phyloP scores from a whole-genome alignment of 2,329 filamentous ascomycete species.

The Drechmeria coniospora region DNA sequence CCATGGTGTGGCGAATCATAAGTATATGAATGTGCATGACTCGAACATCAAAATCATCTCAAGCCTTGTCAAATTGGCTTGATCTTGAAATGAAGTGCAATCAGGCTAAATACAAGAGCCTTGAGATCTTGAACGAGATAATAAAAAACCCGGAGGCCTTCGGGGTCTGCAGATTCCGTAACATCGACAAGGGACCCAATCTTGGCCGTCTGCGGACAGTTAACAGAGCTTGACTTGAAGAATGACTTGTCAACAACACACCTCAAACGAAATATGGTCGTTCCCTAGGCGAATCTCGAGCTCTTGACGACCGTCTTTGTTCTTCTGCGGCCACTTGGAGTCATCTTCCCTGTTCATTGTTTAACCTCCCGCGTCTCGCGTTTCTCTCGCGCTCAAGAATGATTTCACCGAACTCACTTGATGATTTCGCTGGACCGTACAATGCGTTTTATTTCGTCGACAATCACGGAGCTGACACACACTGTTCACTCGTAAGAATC shows the following conservation, averaged over 20 bases:
- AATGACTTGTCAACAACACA: slow-evolving; percentile 21
- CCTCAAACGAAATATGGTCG: slow-evolving; percentile 97
- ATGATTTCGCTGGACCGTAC: slow-evolving; percentile 95
- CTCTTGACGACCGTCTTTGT: slow-evolving; percentile 95
- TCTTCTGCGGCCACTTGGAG: slow-evolving; percentile 97
- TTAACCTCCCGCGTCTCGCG: background rate
- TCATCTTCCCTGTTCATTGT: slow-evolving; percentile 66
- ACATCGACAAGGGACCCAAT: slow-evolving; percentile 96
- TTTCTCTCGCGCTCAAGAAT: no score
- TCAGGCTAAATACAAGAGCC: slow-evolving; percentile 89
- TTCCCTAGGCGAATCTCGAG: slow-evolving; percentile 86
- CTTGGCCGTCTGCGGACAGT: slow-evolving; percentile 66
- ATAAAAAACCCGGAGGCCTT: slow-evolving; percentile 94
- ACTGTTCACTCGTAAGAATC: slow-evolving; percentile 35
- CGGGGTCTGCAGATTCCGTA: slow-evolving; percentile 87
- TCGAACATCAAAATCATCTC: no score
- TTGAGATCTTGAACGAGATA: slow-evolving; percentile 97
- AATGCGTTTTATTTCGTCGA: slow-evolving; percentile 91
- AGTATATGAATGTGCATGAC: no score
- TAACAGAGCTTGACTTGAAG: background rate
- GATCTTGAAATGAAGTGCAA: slow-evolving; percentile 95
- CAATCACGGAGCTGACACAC: slow-evolving; percentile 83
- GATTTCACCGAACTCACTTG: slow-evolving; percentile 56
- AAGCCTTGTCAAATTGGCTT: slow-evolving; percentile 71
- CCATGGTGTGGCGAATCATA: no score